Percentiles rank a stretch among this genome's conserved stretches.
These are phyloP conservation scores for Aspergillus sp. DNA, from an alignment of 2,329 filamentous ascomycete species.

Conservation along the genomic window DNA sequence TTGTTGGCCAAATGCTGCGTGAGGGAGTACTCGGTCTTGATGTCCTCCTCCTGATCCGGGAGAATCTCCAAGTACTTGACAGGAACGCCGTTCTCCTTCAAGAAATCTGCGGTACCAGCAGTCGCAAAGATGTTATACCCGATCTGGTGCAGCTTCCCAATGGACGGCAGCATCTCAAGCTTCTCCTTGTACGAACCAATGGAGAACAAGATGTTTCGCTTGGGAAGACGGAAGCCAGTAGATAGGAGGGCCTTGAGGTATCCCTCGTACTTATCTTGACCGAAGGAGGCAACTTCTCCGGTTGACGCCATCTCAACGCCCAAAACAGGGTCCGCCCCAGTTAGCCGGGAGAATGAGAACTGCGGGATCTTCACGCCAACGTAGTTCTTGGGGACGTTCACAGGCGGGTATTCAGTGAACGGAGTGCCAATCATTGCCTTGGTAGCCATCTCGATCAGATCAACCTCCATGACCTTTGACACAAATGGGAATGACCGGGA, in stretches of 20 bases:
- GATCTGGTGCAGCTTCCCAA: conserved; percentile 78
- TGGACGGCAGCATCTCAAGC: conserved; percentile 88
- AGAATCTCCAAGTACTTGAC: conserved; percentile 92
- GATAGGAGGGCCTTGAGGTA: conserved; percentile 94
- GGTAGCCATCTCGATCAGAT: conserved; percentile 96
- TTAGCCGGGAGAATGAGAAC: conserved; percentile 96
- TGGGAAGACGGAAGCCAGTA: conserved; percentile 91
- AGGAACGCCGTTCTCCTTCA: conserved; percentile 82
- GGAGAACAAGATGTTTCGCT: conserved; percentile 88
- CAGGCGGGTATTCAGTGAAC: conserved; percentile 70
- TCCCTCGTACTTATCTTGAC: conserved; percentile 90
- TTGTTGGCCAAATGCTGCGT: conserved; percentile 96
- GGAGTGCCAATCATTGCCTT: conserved; percentile 87
- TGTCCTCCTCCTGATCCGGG: conserved; percentile 64
- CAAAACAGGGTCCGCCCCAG: conserved; percentile 88
- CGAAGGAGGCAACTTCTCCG: conserved; percentile 94
- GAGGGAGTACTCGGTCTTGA: conserved; percentile 92
- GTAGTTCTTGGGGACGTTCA: conserved; percentile 66
- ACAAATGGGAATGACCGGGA: conserved; percentile 97
- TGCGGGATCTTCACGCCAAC: conserved; percentile 97
- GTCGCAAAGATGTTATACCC: conserved; percentile 96
- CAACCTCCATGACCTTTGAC: conserved; percentile 95
- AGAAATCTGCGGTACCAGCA: conserved; percentile 90
- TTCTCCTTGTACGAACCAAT: conserved; percentile 98
- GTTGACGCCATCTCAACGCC: conserved; percentile 99